Percentiles rank a stretch among this genome's conserved stretches.
These are phyloP conservation scores for Gentiana straminea DNA, from an alignment of 257 asterid genomes.

Conservation along the genomic window DNA sequence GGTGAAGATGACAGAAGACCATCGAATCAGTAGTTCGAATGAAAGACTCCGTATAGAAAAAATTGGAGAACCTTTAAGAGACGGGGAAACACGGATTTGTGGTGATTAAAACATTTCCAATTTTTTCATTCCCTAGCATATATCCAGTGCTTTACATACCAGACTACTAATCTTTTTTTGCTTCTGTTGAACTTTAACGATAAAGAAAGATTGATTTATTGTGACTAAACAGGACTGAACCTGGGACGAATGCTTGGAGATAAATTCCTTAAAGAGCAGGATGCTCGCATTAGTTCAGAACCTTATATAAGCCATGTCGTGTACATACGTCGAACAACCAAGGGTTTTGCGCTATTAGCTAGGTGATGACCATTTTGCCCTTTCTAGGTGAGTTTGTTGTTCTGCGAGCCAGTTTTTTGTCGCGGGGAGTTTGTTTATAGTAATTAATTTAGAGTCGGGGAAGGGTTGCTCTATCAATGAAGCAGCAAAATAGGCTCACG, in stretches of 20 bases:
- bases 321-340: constrained; percentile 38
- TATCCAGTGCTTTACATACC: too few relatives aligned
- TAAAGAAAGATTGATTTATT: constrained; percentile 9
- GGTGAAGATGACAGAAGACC: constrained; percentile 96
- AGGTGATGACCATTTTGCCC: constrained; percentile 31
- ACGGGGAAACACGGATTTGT: constrained; percentile 86
- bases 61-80: constrained; percentile 71
- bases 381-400: too few relatives aligned
- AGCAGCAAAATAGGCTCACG: too few relatives aligned
- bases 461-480: too few relatives aligned
- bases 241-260: constrained; percentile 98
- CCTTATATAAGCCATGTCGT: constrained; percentile 73
- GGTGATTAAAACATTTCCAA: constrained; percentile 34
- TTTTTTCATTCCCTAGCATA: background rate
- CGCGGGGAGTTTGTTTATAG: too few relatives aligned
- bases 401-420: too few relatives aligned
- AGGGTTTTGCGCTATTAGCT: constrained; percentile 64
- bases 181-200: constrained; percentile 5
- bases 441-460: too few relatives aligned
- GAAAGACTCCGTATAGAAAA: constrained; percentile 81
- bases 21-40: constrained; percentile 59
- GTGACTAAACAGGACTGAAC: constrained; percentile 54
- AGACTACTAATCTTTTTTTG: too few relatives aligned
- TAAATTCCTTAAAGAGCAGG: constrained; percentile 91
- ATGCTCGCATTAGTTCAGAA: constrained; percentile 77